Conservation (phyloP, 495 filamentous ascomycete species). For the Aspergillus biplanus region DNA sequence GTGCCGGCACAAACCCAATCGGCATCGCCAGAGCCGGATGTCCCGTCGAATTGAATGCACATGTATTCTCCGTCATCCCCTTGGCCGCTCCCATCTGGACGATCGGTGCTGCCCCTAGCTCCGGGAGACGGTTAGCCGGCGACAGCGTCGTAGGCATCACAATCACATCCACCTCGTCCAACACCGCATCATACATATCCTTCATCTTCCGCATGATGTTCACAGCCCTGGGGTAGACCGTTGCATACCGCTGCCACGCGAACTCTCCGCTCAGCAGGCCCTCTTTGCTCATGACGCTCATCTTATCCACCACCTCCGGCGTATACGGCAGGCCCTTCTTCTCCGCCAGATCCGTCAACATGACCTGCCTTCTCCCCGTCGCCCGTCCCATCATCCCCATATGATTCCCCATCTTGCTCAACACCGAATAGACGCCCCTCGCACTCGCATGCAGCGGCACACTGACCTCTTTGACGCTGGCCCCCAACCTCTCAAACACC, state of each 20-base stretch:
- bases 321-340: conserved; percentile 4
- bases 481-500: not conserved
- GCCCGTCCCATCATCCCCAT: not conserved
- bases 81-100: not conserved
- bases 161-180: conserved; percentile 1
- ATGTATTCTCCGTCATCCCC: conserved; percentile 14
- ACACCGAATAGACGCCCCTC: not conserved
- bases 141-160: conserved; percentile 11
- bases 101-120: not conserved
- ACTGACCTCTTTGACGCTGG: not conserved
- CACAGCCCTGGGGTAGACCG: conserved; percentile 27
- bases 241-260: conserved; percentile 3
- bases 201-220: conserved; percentile 35
- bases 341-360: conserved; percentile 5
- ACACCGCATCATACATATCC: conserved; percentile 39
- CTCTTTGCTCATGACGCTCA: conserved; percentile 6
- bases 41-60: conserved; percentile 7
- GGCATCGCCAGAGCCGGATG: conserved; percentile 19
- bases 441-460: conserved; percentile 7
- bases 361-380: not conserved
- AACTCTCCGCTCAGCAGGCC: conserved; percentile 14
- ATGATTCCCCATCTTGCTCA: conserved; percentile 4
- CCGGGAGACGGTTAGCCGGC: not conserved
- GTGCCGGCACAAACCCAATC: conserved; percentile 7
- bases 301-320: not conserved